Evolutionary conservation across 805 yeast species (phyloP).

Genomic region (Candida broadrunensis): DNA sequence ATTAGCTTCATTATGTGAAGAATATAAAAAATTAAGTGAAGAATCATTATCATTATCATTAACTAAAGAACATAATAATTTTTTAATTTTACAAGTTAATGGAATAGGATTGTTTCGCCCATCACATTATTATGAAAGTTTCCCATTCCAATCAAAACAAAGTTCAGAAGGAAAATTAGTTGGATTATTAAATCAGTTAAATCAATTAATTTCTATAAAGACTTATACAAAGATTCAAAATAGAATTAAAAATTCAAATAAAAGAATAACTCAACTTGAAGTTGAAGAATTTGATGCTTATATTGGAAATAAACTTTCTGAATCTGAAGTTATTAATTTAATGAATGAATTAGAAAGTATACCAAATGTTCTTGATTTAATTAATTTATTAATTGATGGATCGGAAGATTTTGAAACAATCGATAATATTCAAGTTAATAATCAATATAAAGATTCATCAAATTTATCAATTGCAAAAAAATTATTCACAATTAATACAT

Average conservation of each 20-base stretch:
- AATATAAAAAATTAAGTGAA: slow-evolving; percentile 55
- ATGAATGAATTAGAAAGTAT: slow-evolving; percentile 21
- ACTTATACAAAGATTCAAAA: slow-evolving; percentile 11
- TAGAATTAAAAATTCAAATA: slow-evolving; percentile 8
- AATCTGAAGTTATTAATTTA: slow-evolving; percentile 16
- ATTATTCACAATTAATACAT: slow-evolving; percentile 18
- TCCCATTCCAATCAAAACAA: slow-evolving; percentile 2
- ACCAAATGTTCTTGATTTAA: slow-evolving; percentile 21
- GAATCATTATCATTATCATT: slow-evolving; percentile 56
- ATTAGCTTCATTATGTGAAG: slow-evolving; percentile 70
- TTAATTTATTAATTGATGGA: slow-evolving; percentile 18
- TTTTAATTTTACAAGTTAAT: slow-evolving; percentile 28
- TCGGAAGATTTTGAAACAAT: slow-evolving; percentile 3
- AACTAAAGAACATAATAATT: slow-evolving; percentile 7
- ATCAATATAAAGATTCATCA: not conserved
- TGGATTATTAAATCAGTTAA: slow-evolving; percentile 17
- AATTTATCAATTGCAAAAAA: slow-evolving; percentile 21
- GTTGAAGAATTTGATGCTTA: not conserved
- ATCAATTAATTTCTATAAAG: slow-evolving; percentile 25
- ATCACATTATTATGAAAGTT: slow-evolving; percentile 30
- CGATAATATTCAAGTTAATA: slow-evolving; percentile 2
- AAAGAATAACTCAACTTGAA: slow-evolving; percentile 8
- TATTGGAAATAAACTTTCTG: slow-evolving; percentile 11
- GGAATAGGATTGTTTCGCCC: slow-evolving; percentile 30
- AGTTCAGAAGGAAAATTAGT: slow-evolving; percentile 15